Percentiles rank a stretch among this genome's conserved stretches.
phyloP scores from a whole-genome alignment of 1,139 yeast genomes.

The Diutina ranongensis region DNA sequence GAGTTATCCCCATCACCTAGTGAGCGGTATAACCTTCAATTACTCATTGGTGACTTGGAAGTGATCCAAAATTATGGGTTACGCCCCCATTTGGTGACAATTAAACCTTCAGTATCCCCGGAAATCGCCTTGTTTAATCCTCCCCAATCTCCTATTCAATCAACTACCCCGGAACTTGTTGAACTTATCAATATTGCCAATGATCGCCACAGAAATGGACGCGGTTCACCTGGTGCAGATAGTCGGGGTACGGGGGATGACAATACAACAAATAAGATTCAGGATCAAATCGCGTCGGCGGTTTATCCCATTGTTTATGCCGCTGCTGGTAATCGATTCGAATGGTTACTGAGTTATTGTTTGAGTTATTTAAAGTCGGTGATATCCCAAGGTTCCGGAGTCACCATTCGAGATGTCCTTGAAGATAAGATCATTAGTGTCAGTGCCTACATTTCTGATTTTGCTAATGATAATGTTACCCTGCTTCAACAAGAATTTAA shows the following conservation, averaged over 20 bases:
- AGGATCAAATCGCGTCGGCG: background rate
- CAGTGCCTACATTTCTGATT: background rate
- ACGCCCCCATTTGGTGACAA: background rate
- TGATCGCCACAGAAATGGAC: background rate
- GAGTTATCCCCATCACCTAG: background rate
- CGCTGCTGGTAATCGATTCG: background rate
- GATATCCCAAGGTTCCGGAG: background rate
- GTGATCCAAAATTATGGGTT: background rate
- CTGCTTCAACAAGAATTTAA: background rate
- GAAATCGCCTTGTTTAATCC: slow-evolving; percentile 4
- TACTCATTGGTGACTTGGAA: background rate
- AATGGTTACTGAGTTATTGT: background rate
- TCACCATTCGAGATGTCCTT: background rate
- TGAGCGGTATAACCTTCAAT: background rate
- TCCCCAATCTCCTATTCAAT: background rate
- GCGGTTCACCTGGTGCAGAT: background rate
- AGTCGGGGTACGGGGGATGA: background rate
- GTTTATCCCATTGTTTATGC: slow-evolving; percentile 5
- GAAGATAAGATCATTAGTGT: background rate
- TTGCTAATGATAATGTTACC: background rate
- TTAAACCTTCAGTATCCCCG: background rate
- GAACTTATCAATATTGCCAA: background rate
- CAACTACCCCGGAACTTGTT: background rate
- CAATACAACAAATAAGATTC: background rate
- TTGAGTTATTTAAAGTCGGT: background rate